Conservation (phyloP, 2,329 filamentous ascomycete genomes). For the Colletotrichum theobromicola region DNA sequence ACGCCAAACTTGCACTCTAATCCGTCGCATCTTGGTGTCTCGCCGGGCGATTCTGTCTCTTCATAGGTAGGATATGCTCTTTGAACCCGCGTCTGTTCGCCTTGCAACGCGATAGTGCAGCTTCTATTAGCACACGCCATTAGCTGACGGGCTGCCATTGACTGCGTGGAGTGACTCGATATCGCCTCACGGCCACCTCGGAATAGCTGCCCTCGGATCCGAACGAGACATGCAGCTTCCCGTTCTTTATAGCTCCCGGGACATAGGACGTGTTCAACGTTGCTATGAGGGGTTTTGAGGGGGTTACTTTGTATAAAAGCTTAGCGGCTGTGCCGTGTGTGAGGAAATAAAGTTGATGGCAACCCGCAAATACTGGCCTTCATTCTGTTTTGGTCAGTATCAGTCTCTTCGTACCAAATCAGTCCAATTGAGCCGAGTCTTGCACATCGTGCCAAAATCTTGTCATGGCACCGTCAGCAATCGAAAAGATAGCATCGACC, state of each 20-base stretch:
- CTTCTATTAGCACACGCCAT: conserved; percentile 9
- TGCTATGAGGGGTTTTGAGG: background rate
- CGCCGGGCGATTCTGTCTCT: background rate
- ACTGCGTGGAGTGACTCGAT: background rate
- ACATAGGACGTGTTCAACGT: background rate
- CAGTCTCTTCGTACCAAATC: background rate
- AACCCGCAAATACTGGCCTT: background rate
- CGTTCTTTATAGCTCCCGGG: background rate
- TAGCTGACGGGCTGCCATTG: background rate
- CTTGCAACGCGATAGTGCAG: background rate
- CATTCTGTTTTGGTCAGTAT: background rate
- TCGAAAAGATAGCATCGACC: conserved; percentile 23
- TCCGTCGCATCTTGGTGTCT: conserved; percentile 13
- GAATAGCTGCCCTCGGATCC: background rate
- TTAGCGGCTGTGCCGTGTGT: background rate
- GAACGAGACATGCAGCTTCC: background rate
- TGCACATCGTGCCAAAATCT: background rate
- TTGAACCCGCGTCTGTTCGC: background rate
- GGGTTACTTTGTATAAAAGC: conserved; percentile 3
- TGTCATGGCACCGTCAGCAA: conserved; percentile 29
- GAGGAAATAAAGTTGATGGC: background rate
- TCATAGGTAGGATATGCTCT: conserved; percentile 2
- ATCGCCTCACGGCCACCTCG: background rate
- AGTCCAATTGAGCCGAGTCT: background rate
- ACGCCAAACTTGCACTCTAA: conserved; percentile 8